These are phyloP conservation scores for Lactarius quietus DNA, from an alignment of 768 basidiomycete species.

Conservation along the genomic window DNA sequence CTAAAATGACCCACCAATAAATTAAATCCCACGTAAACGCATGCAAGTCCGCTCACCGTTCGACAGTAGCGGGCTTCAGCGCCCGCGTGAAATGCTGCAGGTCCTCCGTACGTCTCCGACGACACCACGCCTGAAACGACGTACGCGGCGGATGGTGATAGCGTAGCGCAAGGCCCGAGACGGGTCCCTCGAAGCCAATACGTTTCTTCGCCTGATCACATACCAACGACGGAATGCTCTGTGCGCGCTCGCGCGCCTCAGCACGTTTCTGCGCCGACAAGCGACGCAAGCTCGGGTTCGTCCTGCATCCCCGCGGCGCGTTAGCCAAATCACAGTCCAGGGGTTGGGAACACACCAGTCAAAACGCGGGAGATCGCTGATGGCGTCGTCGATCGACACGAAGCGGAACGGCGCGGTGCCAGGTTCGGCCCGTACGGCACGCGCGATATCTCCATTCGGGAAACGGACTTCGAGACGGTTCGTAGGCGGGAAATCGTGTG, in stretches of 20 bases:
- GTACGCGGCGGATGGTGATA: conserved; percentile 40
- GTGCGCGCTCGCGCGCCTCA: conserved; percentile 7
- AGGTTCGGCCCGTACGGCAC: conserved; percentile 42
- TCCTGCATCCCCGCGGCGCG: conserved; percentile 1
- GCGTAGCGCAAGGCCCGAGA: neutral
- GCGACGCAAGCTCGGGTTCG: conserved; percentile 21
- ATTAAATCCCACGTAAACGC: neutral
- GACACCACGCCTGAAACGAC: conserved; percentile 45
- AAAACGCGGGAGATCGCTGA: conserved; percentile 65
- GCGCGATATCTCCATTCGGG: conserved; percentile 39
- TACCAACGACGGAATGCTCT: conserved; percentile 33
- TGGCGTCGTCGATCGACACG: conserved; percentile 69
- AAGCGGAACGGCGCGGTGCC: conserved; percentile 49
- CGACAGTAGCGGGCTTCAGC: conserved; percentile 48
- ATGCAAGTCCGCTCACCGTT: conserved; percentile 43
- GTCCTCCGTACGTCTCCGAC: conserved; percentile 43
- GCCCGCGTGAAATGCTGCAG: conserved; percentile 68
- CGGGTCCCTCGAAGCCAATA: conserved; percentile 34
- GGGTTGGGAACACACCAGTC: conserved; percentile 58
- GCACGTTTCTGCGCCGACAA: conserved; percentile 32
- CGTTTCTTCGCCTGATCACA: conserved; percentile 36
- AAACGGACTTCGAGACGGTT: conserved; percentile 52
- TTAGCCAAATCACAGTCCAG: conserved; percentile 5
- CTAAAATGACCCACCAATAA: conserved; percentile 35
- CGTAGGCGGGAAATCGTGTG: conserved; percentile 39